Evolutionary conservation across 2,329 filamentous ascomycete species (phyloP), one percentile per base, ranked within the genome.

Genomic region (Fusarium verrucosum): DNA sequence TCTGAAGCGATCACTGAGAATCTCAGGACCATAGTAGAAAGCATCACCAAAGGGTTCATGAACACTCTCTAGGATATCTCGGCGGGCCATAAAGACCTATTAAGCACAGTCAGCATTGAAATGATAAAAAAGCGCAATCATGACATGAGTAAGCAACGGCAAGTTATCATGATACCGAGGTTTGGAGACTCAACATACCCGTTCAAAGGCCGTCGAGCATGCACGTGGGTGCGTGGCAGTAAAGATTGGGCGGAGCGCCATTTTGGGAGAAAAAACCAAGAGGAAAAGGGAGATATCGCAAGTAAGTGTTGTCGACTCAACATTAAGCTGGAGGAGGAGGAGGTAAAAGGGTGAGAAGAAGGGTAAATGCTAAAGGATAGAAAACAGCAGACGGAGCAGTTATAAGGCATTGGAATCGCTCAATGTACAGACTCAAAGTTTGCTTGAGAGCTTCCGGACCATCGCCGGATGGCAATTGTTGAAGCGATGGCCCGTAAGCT

Each of bases 11-110:
- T 86, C 81, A 72, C 91, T 89, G 70, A 98, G 84, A 70, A 92
- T 86, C 80, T 99, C 95, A 8, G 94, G 94, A 49, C 95, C 94
- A 74, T 90, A 98, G 81, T 98, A 98, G 76, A 94, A 98, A 61
- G 94, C 91, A 79, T 98, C 95, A 50, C 94, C 94, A 78, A 98
- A 98, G 7, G 95, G 95, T 81, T 99, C 95, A 77, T 98, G 95
- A 70, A 95, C 84, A 75, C 92, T 96, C 72, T 89, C 84, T 58
- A 98, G 85, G 50, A 84, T 88, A 73, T 96, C 89, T 70, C 87
- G 86, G 69, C 92, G 90, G 71, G 94, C 97, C 94, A 98, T 97
- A 78, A 99, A 98, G 67, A 98, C 94, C 92, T 95, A 69, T 36
- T 51, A 55, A 23, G 22, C 10, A 51, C 19, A 23, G 47, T 66